These are phyloP conservation scores for Fennellomyces sp. DNA, from an alignment of 371 early-diverging fungal species.

Conservation along the genomic window DNA sequence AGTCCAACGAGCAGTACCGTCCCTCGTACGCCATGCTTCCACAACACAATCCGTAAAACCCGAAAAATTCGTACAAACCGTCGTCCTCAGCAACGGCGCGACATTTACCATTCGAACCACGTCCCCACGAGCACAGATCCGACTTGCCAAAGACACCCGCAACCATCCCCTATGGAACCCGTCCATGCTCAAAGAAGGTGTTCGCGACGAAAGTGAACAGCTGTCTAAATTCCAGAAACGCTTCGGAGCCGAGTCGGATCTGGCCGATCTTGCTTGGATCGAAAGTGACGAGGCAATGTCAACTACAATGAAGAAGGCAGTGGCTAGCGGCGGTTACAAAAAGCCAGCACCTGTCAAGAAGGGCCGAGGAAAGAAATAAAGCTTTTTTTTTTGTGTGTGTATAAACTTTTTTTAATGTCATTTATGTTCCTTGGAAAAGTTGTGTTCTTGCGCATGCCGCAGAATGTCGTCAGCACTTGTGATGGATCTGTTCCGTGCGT, in stretches of 20 bases:
- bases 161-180: constrained; percentile 96
- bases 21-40: constrained; percentile 8
- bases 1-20: not conserved
- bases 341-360: constrained; percentile 44
- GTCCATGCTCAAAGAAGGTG: constrained; percentile 48
- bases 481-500: constrained; percentile 30
- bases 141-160: constrained; percentile 88
- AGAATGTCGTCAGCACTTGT: constrained; percentile 51
- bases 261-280: constrained; percentile 53
- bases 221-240: constrained; percentile 76
- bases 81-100: constrained; percentile 89
- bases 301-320: constrained; percentile 46
- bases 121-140: constrained; percentile 82
- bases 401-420: not conserved
- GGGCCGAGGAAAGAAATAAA: constrained; percentile 13
- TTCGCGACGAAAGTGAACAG: constrained; percentile 74
- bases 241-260: constrained; percentile 71
- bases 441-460: constrained; percentile 35
- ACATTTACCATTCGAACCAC: constrained; percentile 84
- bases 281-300: constrained; percentile 51
- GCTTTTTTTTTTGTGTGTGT: too few species aligned
- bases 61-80: constrained; percentile 80
- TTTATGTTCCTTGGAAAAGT: constrained; percentile 9
- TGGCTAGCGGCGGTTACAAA: constrained; percentile 41
- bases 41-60: constrained; percentile 36